phyloP scores from a whole-genome alignment of 257 asterid genomes.

The Avicennia marina region DNA sequence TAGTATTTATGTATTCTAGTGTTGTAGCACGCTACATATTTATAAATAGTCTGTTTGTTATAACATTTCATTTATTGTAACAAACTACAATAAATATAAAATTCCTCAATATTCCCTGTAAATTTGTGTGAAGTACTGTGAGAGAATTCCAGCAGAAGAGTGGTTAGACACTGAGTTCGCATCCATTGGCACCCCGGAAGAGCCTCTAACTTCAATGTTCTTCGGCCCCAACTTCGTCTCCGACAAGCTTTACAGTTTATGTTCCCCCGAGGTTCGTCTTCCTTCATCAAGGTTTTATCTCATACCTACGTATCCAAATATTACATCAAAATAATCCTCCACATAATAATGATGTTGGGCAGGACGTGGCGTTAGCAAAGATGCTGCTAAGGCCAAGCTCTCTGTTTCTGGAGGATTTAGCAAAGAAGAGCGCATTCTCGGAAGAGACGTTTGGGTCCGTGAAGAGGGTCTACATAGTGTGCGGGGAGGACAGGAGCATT shows the following conservation, averaged over 20 bases:
- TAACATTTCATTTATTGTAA: too few species aligned
- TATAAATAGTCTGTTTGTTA: too few species aligned
- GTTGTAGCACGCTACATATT: background rate
- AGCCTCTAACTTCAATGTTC: background rate
- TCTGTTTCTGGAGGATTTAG: conserved; percentile 31
- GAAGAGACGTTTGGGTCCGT: conserved; percentile 44
- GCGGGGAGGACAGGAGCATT: conserved; percentile 33
- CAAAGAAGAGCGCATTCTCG: conserved; percentile 27
- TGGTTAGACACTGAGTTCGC: background rate
- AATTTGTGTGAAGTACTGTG: conserved; percentile 16
- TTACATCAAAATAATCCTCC: too few species aligned
- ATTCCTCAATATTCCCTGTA: background rate
- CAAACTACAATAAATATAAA: background rate
- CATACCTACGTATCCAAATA: too few species aligned
- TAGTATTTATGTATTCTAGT: background rate
- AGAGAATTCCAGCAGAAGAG: conserved; percentile 24
- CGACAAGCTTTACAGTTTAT: background rate
- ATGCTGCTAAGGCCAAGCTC: conserved; percentile 40
- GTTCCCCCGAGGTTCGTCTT: background rate
- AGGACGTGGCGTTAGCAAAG: conserved; percentile 49
- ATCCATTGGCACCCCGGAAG: background rate
- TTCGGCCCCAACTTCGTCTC: background rate
- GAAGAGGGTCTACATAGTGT: conserved; percentile 31
- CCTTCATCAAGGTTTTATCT: too few species aligned
- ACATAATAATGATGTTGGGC: background rate